A percentile compares a stretch with the other conserved stretches of the same genome.
phyloP scores from a whole-genome alignment of 2,329 filamentous ascomycete species.

The Seiridium unicorne region DNA sequence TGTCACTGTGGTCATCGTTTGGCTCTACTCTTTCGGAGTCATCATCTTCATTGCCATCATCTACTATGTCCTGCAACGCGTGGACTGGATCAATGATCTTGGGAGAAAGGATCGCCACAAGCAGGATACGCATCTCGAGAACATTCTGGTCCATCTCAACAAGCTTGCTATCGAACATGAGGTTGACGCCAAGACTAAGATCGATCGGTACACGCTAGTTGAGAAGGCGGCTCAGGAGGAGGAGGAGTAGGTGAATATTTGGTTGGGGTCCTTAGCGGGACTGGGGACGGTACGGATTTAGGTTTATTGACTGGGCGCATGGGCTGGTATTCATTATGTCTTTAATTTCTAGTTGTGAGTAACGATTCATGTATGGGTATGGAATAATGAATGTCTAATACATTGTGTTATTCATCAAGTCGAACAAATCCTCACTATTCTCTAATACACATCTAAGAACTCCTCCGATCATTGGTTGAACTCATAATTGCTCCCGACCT shows the following conservation, averaged over 20 bases:
- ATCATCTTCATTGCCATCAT: constrained; percentile 65
- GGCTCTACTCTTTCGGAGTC: constrained; percentile 66
- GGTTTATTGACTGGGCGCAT: not conserved
- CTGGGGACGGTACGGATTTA: no score
- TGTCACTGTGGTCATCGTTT: constrained; percentile 64
- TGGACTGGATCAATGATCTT: constrained; percentile 58
- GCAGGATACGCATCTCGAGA: constrained; percentile 64
- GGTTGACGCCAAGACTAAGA: constrained; percentile 19
- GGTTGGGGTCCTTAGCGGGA: no score
- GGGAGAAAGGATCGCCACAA: constrained; percentile 60
- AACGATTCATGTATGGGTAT: no score
- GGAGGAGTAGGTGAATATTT: constrained; percentile 12
- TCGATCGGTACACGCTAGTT: constrained; percentile 24
- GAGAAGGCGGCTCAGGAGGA: constrained; percentile 27
- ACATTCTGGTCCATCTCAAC: constrained; percentile 63
- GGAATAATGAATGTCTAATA: no score
- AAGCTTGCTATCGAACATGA: constrained; percentile 50
- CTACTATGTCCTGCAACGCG: constrained; percentile 61
- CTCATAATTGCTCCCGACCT: no score
- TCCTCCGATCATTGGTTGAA: no score
- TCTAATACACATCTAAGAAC: no score
- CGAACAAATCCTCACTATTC: no score
- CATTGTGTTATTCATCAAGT: no score
- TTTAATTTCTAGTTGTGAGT: no score
- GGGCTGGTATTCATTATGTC: no score